These are phyloP conservation scores for Suillus subluteus DNA, from an alignment of 768 basidiomycete genomes.

Conservation along the genomic window DNA sequence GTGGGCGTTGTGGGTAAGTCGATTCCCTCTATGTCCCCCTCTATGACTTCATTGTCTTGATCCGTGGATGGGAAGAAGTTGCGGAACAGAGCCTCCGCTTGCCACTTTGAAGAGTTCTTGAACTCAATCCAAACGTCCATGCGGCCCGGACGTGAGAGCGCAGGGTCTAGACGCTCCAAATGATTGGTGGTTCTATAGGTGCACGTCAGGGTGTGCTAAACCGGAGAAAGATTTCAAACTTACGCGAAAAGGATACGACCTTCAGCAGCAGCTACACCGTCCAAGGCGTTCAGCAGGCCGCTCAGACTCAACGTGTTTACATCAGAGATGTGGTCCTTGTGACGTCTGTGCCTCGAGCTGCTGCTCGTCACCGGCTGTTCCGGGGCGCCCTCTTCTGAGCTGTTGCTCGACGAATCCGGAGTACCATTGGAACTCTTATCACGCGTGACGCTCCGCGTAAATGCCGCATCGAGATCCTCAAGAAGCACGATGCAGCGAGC, in stretches of 20 bases:
- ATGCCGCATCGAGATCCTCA: slow-evolving; percentile 91
- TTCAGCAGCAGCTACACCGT: slow-evolving; percentile 86
- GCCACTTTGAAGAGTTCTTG: slow-evolving; percentile 82
- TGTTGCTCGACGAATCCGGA: slow-evolving; percentile 39
- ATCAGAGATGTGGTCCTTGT: slow-evolving; percentile 67
- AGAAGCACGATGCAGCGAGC: slow-evolving; percentile 84
- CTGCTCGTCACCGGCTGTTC: slow-evolving; percentile 39
- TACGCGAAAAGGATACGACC: slow-evolving; percentile 89
- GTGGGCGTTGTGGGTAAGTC: slow-evolving; percentile 44
- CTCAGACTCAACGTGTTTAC: slow-evolving; percentile 82
- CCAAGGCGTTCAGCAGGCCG: slow-evolving; percentile 82
- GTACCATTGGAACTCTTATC: slow-evolving; percentile 55
- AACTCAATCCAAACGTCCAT: slow-evolving; percentile 96
- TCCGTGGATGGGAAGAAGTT: slow-evolving; percentile 89
- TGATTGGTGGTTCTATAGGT: slow-evolving; percentile 80
- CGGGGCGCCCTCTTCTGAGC: slow-evolving; percentile 36
- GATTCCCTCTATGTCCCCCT: slow-evolving; percentile 49
- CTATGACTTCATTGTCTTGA: slow-evolving; percentile 41
- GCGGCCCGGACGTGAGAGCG: slow-evolving; percentile 87
- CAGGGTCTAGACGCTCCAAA: slow-evolving; percentile 87
- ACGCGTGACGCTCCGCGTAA: slow-evolving; percentile 74
- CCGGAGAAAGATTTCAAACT: slow-evolving; percentile 36
- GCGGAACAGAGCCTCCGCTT: slow-evolving; percentile 84
- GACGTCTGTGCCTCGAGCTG: slow-evolving; percentile 48
- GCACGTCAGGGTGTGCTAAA: slow-evolving; percentile 5